Base-by-base conservation (phyloP, 805 yeast species). In the Myxozyma mucilagina region DNA sequence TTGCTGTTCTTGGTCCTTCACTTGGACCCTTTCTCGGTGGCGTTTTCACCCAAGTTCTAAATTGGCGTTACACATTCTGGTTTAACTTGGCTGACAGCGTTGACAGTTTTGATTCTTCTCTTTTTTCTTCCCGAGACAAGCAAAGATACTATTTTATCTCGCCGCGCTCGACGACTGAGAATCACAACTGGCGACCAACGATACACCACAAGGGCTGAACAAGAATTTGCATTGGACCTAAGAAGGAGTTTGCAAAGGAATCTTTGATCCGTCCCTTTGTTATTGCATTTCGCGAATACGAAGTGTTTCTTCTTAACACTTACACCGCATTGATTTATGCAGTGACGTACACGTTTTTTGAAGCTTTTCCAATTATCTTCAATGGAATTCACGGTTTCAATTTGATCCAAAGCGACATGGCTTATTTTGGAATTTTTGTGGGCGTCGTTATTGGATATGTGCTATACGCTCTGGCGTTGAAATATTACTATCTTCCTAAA, bases 321-420 rank as follows among this genome's bases (percentile, higher is more conserved):
- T 84, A 84, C 70, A 74, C 82, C 64, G 82, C 85, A 0, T 67
- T 84, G 51, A 74, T 79, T 4, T 85, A 84, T 70, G 82, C 86
- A 31, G 72, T 80, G 32, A 64, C 82, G 62, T 85, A 83, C 69
- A 70, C 84, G 24, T 84, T 82, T 76, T 82, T 85, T 67, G 89
- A 85, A 70, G 84, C 83, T 6, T 83, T 82, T 72, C 89, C 89
- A 11, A 74, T 84, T 36, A 83, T 82, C 1, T 85, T 80, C 62
- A 60, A 63, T 6, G 80, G 77, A 1, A 68, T 76, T 20, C 76
- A 82, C 63, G 68, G 76, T 29, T 85, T 85, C 70, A 77, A 82
- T 5, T 67, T 77, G 35, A 76, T 83, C 39, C 82, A 80, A 54
- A 64, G 71, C 32, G 85, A 87, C 20, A 71, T 76, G 1, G 72